Conservation (phyloP, 441 rosid genomes). For the Erodium texanum region DNA sequence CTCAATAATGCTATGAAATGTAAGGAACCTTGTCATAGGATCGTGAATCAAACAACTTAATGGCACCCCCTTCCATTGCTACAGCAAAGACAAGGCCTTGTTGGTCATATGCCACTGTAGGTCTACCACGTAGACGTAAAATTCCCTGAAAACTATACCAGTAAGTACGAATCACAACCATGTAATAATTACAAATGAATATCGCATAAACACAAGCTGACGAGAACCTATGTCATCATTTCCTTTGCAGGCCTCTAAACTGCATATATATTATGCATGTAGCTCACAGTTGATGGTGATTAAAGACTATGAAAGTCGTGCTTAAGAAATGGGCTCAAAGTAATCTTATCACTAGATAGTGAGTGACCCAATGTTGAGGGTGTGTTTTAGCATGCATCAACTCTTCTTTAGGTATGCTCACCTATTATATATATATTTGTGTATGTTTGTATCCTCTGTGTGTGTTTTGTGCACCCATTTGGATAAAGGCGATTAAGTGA, state of each 20-base stretch:
- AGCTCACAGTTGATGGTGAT: no score
- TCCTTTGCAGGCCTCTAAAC: background rate
- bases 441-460: no score
- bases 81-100: slow-evolving; percentile 97
- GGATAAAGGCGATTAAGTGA: no score
- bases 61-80: slow-evolving; percentile 98
- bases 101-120: slow-evolving; percentile 89
- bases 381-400: no score
- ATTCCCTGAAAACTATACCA: slow-evolving; percentile 68
- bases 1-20: background rate
- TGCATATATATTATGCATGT: no score
- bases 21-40: slow-evolving; percentile 73
- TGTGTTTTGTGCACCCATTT: no score
- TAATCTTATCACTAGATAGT: no score
- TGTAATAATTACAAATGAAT: slow-evolving; percentile 1
- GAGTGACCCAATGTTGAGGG: no score
- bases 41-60: slow-evolving; percentile 86
- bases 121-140: slow-evolving; percentile 78
- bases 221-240: background rate
- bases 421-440: no score
- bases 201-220: slow-evolving; percentile 9
- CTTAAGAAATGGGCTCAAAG: no score
- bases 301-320: no score
- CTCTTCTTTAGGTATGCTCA: no score
- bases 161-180: slow-evolving; percentile 54